These are phyloP conservation scores for Mucor piriformis DNA, from an alignment of 371 early-diverging fungal species.

Conservation along the genomic window DNA sequence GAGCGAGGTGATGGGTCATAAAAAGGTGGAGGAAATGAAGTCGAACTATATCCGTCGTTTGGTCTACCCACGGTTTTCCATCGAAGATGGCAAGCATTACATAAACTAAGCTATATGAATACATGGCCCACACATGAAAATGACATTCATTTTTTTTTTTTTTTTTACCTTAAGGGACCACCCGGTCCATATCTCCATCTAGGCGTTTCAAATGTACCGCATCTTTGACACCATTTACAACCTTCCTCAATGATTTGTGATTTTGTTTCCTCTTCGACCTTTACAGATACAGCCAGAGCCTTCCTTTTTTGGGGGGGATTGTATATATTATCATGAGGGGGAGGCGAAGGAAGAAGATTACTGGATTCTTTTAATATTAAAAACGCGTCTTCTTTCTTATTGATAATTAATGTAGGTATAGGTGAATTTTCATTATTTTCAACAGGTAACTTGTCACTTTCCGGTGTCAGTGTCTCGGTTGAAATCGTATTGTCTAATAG, in stretches of 20 bases:
- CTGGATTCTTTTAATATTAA: background rate
- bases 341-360: background rate
- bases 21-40: constrained; percentile 15
- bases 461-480: background rate
- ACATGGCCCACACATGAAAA: no score
- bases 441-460: background rate
- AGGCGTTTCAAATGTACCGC: constrained; percentile 25
- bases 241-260: background rate
- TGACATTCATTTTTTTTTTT: background rate
- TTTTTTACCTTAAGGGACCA: constrained; percentile 26
- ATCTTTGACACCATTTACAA: constrained; percentile 27
- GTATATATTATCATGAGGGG: background rate
- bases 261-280: background rate
- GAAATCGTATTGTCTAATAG: background rate
- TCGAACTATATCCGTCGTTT: constrained; percentile 5
- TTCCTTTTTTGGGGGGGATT: background rate
- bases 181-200: constrained; percentile 29
- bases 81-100: constrained; percentile 47
- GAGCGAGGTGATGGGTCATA: background rate
- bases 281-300: background rate
- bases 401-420: background rate
- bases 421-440: background rate
- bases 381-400: constrained; percentile 8
- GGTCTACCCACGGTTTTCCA: constrained; percentile 27
- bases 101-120: no score